These are phyloP conservation scores for Omphalotus guepiniiformis DNA, from an alignment of 768 basidiomycete genomes.

Conservation along the genomic window DNA sequence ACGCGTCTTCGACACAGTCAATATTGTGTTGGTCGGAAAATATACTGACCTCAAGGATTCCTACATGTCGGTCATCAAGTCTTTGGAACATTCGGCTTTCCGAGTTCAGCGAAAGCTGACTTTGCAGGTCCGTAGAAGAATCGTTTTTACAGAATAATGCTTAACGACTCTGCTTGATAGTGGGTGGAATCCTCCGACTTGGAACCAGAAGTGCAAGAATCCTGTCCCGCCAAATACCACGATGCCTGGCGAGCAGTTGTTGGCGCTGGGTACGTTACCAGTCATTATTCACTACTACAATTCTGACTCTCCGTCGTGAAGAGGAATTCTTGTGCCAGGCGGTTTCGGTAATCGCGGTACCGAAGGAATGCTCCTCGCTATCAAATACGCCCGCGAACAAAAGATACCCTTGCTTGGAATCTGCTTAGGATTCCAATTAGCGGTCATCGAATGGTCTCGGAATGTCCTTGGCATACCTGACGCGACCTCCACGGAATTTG, in stretches of 20 bases:
- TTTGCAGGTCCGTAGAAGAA: slow-evolving; percentile 54
- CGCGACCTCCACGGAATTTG: slow-evolving; percentile 85
- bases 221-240: slow-evolving; percentile 83
- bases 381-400: slow-evolving; percentile 94
- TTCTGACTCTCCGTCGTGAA: slow-evolving; percentile 23
- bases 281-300: background rate
- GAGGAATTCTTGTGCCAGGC: slow-evolving; percentile 95
- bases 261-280: slow-evolving; percentile 65
- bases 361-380: slow-evolving; percentile 98
- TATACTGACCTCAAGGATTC: slow-evolving; percentile 97
- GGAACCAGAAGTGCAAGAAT: slow-evolving; percentile 75
- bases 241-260: slow-evolving; percentile 95
- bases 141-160: background rate
- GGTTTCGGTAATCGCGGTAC: slow-evolving; percentile 93
- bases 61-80: slow-evolving; percentile 97
- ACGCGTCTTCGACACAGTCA: slow-evolving; percentile 83
- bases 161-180: slow-evolving; percentile 31
- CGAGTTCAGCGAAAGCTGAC: slow-evolving; percentile 81
- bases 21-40: slow-evolving; percentile 92
- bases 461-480: slow-evolving; percentile 69
- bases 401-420: slow-evolving; percentile 94
- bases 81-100: slow-evolving; percentile 95
- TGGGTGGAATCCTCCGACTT: slow-evolving; percentile 97
- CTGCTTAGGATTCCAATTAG: slow-evolving; percentile 96
- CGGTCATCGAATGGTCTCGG: slow-evolving; percentile 92